Percentiles rank a stretch among this genome's conserved stretches.
phyloP scores from a whole-genome alignment of 2,329 filamentous ascomycete genomes.

The Scedosporium aurantiacum region DNA sequence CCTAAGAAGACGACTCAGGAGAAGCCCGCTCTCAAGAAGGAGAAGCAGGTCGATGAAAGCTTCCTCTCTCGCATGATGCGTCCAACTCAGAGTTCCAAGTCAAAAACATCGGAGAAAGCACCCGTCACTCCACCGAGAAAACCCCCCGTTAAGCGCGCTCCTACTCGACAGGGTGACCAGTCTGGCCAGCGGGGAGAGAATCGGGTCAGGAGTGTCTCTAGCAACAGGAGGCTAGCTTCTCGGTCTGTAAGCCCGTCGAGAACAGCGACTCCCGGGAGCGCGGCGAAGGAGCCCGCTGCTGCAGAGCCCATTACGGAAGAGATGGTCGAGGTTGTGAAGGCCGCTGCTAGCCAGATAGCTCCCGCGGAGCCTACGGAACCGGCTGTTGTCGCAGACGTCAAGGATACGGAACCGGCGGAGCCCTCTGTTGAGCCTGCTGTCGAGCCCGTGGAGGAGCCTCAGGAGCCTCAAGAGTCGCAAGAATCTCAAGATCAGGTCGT shows the following conservation, averaged over 20 bases:
- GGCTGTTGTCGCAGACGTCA: not conserved
- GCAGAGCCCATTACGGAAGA: conserved; percentile 3
- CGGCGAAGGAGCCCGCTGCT: not conserved
- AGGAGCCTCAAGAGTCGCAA: not conserved
- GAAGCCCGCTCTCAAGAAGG: conserved; percentile 33
- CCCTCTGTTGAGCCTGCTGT: not conserved
- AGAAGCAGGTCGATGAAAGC: conserved; percentile 51
- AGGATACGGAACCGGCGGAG: not conserved
- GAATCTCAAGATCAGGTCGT: not conserved
- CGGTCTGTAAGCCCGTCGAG: conserved; percentile 1
- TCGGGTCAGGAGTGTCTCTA: conserved; percentile 3
- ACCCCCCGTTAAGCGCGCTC: conserved; percentile 8
- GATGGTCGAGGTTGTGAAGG: conserved; percentile 1
- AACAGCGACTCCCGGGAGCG: not conserved
- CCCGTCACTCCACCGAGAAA: conserved; percentile 38
- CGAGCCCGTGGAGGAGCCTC: not conserved
- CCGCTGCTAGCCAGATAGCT: not conserved
- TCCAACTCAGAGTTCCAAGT: conserved; percentile 58
- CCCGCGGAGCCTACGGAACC: conserved; percentile 4
- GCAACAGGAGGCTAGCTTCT: conserved; percentile 13
- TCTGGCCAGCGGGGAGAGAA: conserved; percentile 5
- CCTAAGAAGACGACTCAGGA: conserved; percentile 43
- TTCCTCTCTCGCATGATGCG: conserved; percentile 78
- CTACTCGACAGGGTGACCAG: conserved; percentile 5
- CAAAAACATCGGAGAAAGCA: conserved; percentile 55